Evolutionary conservation across 495 filamentous ascomycete species (phyloP), one percentile per base, ranked within the genome.

Genomic region (Aspergillus mulundensis): DNA sequence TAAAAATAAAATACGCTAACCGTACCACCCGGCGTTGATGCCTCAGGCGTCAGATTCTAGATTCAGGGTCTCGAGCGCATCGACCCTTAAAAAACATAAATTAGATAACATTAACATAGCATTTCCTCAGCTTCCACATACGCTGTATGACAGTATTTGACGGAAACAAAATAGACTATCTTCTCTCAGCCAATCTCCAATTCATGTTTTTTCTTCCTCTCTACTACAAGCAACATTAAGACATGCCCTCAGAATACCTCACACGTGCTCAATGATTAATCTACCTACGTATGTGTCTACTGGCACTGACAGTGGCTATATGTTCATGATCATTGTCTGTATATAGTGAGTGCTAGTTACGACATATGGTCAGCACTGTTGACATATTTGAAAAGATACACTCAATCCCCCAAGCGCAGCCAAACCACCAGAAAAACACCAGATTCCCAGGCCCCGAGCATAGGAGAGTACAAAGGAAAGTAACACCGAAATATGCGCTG

Each of bases 401-500:
- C 41, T 15, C 24, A 47, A 36, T 30, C 7, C 49, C 59, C 48
- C 19, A 40, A 42, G 59, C 55, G 61, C 61, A 55, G 55, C 66
- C 14, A 10, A 5, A 32, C 18, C 45, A 7, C 24, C 24, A 32
- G 24, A 32, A 10, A 5, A 32, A 32, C 45, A 7, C 24, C 24
- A 32, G 24, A 32, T 4, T n/a, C 25, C 52, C 57, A 58, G 60
- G 23, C 51, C 54, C 32, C 42, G 48, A 40, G 54, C 45, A 53
- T 32, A 61, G 57, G 42, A 53, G 56, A 57, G 51, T 53, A 28
- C 40, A 41, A 30, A 50, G 36, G 40, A 60, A 54, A 23, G 46
- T 42, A 54, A 53, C 50, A 58, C 51, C 40, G 61, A 54, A 66
- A 54, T 58, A 45, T 24, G 18, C 58, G 54, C 42, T 41, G 12